Evolutionary conservation across 176 grass and related monocot genomes (phyloP).

Genomic region (Cymbopogon citratus): DNA sequence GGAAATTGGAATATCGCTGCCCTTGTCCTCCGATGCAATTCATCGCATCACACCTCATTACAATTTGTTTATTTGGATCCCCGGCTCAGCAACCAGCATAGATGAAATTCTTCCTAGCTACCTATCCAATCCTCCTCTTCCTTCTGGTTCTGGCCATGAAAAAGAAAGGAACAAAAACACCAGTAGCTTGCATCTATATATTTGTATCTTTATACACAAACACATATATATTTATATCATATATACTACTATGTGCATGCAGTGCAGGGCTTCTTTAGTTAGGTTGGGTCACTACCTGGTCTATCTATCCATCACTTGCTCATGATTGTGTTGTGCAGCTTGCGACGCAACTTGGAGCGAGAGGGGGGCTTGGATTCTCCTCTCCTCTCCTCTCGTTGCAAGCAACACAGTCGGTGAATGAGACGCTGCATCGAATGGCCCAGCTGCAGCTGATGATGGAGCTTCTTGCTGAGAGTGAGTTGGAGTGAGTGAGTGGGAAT

Average conservation of each 20-base stretch:
- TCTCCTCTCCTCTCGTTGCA: not conserved
- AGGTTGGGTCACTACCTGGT: not conserved
- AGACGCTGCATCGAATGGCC: not conserved
- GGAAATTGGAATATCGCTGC: not conserved
- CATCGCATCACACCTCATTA: not conserved
- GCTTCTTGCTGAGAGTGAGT: not conserved
- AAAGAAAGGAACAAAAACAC: too few relatives aligned
- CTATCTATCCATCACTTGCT: not conserved
- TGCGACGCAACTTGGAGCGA: not conserved
- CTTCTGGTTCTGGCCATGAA: not conserved
- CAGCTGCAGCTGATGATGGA: not conserved
- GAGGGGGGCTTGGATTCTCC: not conserved
- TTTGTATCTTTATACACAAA: too few relatives aligned
- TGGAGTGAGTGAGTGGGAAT: constrained; percentile 9
- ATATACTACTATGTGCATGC: not conserved
- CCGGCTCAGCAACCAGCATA: not conserved
- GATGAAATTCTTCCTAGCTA: not conserved
- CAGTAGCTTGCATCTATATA: too few relatives aligned
- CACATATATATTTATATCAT: too few relatives aligned
- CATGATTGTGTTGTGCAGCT: constrained; percentile 2
- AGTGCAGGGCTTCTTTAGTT: not conserved
- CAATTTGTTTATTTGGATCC: not conserved
- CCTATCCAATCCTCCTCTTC: not conserved
- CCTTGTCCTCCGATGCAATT: not conserved
- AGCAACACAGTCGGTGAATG: not conserved